These are phyloP conservation scores for Gossypium trilobum DNA, from an alignment of 441 rosid species.

Conservation along the genomic window DNA sequence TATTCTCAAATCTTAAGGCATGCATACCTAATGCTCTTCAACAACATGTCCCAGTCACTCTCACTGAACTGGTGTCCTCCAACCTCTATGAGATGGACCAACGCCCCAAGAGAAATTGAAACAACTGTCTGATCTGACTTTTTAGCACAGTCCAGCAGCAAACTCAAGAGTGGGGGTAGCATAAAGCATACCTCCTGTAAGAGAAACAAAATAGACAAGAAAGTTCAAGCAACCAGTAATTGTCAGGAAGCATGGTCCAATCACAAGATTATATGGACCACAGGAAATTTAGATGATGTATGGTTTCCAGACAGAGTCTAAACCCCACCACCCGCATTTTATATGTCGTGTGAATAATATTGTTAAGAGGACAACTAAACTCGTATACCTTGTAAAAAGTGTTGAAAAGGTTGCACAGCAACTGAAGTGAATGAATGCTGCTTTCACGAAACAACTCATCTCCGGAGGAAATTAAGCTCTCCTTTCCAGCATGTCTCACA, in stretches of 20 bases:
- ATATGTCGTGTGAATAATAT: slow-evolving; percentile 1
- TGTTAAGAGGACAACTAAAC: slow-evolving; percentile 4
- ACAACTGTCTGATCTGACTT: slow-evolving; percentile 94
- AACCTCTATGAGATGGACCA: slow-evolving; percentile 96
- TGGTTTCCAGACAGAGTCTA: not conserved
- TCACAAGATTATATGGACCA: not conserved
- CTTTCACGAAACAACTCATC: slow-evolving; percentile 93
- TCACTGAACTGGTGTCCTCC: slow-evolving; percentile 98
- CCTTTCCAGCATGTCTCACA: slow-evolving; percentile 90
- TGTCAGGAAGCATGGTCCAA: slow-evolving; percentile 12
- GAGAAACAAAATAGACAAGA: not conserved
- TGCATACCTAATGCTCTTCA: slow-evolving; percentile 91
- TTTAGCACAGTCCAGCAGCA: slow-evolving; percentile 96
- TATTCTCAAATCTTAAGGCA: not conserved
- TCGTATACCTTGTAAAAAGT: slow-evolving; percentile 88
- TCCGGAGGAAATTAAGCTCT: slow-evolving; percentile 59
- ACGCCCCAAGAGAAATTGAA: slow-evolving; percentile 90
- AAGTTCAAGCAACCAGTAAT: slow-evolving; percentile 12
- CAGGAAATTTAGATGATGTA: slow-evolving; percentile 2
- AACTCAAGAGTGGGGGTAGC: slow-evolving; percentile 93
- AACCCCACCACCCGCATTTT: not conserved
- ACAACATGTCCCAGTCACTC: slow-evolving; percentile 88
- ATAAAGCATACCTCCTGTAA: slow-evolving; percentile 94
- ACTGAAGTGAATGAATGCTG: slow-evolving; percentile 95
- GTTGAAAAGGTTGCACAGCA: slow-evolving; percentile 96